Conservation (phyloP, 2,329 filamentous ascomycete species). For the Lasiodiplodia citricola region DNA sequence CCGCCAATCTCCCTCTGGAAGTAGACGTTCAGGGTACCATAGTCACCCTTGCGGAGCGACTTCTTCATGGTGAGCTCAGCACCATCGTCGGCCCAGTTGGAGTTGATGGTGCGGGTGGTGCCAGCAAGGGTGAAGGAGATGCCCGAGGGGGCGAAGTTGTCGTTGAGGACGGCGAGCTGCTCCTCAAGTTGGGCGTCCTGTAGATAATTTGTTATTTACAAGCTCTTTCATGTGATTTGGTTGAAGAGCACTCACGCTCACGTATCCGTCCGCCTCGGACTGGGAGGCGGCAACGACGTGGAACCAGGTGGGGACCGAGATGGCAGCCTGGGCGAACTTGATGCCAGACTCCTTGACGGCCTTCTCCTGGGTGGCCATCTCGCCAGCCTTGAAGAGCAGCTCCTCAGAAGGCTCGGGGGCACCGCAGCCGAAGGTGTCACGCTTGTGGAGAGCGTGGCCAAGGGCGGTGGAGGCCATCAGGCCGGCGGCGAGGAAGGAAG, state of each 20-base stretch:
- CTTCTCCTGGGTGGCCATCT: slow-evolving; percentile 30
- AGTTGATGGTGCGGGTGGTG: slow-evolving; percentile 28
- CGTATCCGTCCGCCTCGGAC: slow-evolving; percentile 28
- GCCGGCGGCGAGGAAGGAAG: slow-evolving; percentile 3
- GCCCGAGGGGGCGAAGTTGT: slow-evolving; percentile 27
- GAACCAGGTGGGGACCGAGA: slow-evolving; percentile 40
- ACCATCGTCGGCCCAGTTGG: slow-evolving; percentile 28
- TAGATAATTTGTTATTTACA: background rate
- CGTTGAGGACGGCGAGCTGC: slow-evolving; percentile 30
- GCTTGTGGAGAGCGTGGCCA: slow-evolving; percentile 16
- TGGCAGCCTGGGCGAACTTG: slow-evolving; percentile 29
- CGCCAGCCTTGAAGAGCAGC: slow-evolving; percentile 29
- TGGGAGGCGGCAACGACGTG: slow-evolving; percentile 40
- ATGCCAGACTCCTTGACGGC: slow-evolving; percentile 12
- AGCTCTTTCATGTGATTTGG: background rate
- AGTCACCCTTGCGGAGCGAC: slow-evolving; percentile 34
- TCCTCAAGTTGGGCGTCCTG: slow-evolving; percentile 11
- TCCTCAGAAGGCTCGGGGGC: slow-evolving; percentile 30
- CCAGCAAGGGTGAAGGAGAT: slow-evolving; percentile 28
- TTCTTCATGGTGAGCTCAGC: slow-evolving; percentile 30
- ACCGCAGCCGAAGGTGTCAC: slow-evolving; percentile 27
- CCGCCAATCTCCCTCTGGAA: slow-evolving; percentile 36
- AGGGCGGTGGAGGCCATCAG: slow-evolving; percentile 2
- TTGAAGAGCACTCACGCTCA: slow-evolving; percentile 18
- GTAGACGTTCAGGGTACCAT: slow-evolving; percentile 38